Base-by-base conservation (phyloP, 352 stramenopile genomes). In the Saprolegnia diclina region DNA sequence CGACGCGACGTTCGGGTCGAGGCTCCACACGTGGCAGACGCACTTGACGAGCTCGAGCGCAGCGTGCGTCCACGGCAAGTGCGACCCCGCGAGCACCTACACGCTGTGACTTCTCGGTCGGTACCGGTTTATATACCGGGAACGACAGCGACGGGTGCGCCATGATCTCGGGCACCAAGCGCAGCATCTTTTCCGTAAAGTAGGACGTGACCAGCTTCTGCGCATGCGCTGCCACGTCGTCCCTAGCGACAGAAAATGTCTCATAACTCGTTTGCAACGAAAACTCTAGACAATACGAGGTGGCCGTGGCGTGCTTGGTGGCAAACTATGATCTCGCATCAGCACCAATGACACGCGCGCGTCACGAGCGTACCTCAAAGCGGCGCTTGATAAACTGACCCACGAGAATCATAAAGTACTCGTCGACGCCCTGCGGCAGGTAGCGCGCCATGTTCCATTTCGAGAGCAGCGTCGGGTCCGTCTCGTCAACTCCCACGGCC, bases 11-110 rank as follows among this genome's bases (percentile, higher is more conserved):
- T 88, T 90, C 9, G 84, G 72, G 74, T 99, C 97, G 16, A 99
- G 76, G 45, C 89, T 69, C 48, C 99, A 85, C 14, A 99, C 85
- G 19, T 88, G 80, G 67, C 88, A 92, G 22, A 99, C 81, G 65
- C 90, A 97, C 76, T 99, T 99, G 38, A 99, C 94, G 55, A 99
- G 95, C 75, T 99, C 96, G n/a, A 99, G 80, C 19, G 96, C 82
- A 16, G 96, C 90, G 65, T 92, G 92, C 29, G 85, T 87, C 54
- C 95, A 61, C 5, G 29, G 53, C 38, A 79, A 59, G 73, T 97
- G 80, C 24, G 83, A 96, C 13, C 90, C 94, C 10, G 90, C 84
- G 44, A 94, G 83, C 38, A 88, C 29, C 29, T 35, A 35, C 29
- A n/a, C n/a, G n/a, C n/a, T n/a, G n/a, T n/a, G n/a, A n/a, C n/a